Conservation (phyloP, 2,329 filamentous ascomycete genomes). For the Penicillium sclerotigenum region DNA sequence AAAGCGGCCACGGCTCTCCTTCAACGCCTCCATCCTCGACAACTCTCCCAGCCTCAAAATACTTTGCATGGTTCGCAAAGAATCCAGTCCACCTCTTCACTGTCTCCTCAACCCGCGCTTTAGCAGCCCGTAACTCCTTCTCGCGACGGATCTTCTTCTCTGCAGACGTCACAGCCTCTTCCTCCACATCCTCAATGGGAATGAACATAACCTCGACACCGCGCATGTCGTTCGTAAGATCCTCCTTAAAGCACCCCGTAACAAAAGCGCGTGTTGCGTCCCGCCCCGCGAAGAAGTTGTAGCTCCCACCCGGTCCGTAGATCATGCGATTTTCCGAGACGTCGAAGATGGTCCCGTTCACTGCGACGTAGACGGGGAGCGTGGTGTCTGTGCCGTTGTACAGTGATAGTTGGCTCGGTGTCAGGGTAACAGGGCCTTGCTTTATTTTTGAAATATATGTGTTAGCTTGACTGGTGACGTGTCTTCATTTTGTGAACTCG, state of each 20-base stretch:
- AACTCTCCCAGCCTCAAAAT: slow-evolving; percentile 70
- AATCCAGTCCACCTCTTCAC: slow-evolving; percentile 80
- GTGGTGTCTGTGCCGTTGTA: slow-evolving; percentile 75
- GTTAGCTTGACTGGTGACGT: background rate
- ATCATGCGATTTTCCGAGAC: slow-evolving; percentile 54
- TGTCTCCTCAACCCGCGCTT: slow-evolving; percentile 61
- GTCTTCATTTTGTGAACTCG: background rate
- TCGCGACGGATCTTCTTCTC: slow-evolving; percentile 54
- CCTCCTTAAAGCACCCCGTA: slow-evolving; percentile 86
- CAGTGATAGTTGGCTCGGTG: slow-evolving; percentile 66
- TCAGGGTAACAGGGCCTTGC: slow-evolving; percentile 64
- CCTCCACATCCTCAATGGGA: slow-evolving; percentile 60
- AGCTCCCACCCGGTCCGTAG: slow-evolving; percentile 81
- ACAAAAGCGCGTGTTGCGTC: slow-evolving; percentile 88
- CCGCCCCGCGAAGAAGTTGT: slow-evolving; percentile 79
- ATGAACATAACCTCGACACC: slow-evolving; percentile 84
- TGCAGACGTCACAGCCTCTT: slow-evolving; percentile 33
- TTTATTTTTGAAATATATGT: slow-evolving; percentile 22
- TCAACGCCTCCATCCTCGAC: slow-evolving; percentile 45
- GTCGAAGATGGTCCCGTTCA: slow-evolving; percentile 68
- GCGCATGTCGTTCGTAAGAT: slow-evolving; percentile 77
- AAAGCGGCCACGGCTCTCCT: slow-evolving; percentile 59
- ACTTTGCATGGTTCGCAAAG: slow-evolving; percentile 76
- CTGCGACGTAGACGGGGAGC: slow-evolving; percentile 82
- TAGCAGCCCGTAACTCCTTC: slow-evolving; percentile 64